Evolutionary conservation across 306 rosid species (phyloP).

Genomic region (Cucurbita maxima): DNA sequence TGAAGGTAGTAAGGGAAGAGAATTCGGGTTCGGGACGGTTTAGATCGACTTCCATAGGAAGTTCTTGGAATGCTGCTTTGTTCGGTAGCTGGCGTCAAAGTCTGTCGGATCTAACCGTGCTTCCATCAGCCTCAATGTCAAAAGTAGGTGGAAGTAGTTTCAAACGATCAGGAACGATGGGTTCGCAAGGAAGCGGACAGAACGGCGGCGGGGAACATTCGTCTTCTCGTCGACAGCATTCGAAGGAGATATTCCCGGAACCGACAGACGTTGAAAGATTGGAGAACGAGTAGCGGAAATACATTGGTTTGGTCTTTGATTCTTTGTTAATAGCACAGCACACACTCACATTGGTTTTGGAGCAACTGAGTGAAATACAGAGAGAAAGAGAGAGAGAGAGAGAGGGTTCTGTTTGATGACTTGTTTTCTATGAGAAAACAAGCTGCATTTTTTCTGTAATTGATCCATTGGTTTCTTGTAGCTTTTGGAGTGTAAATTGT

Average conservation of each 20-base stretch:
- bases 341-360: neutral
- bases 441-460: conserved; percentile 24
- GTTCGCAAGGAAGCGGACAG: conserved; percentile 57
- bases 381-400: too few relatives aligned
- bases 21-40: conserved; percentile 58
- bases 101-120: conserved; percentile 38
- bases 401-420: neutral
- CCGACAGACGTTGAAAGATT: conserved; percentile 46
- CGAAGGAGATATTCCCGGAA: conserved; percentile 70
- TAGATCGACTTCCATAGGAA: conserved; percentile 63
- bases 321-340: conserved; percentile 39
- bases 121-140: conserved; percentile 36
- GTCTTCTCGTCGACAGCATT: conserved; percentile 48
- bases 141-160: conserved; percentile 45
- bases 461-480: conserved; percentile 20
- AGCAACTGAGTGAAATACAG: neutral
- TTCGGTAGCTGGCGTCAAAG: conserved; percentile 96
- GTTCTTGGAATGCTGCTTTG: conserved; percentile 84
- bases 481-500: conserved; percentile 37
- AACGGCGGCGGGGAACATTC: conserved; percentile 45
- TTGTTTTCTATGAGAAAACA: too few relatives aligned
- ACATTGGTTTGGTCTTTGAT: conserved; percentile 18
- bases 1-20: conserved; percentile 89
- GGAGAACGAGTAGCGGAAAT: conserved; percentile 26
- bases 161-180: conserved; percentile 54